These are phyloP conservation scores for Cladosporium sp. DNA, from an alignment of 2,329 filamentous ascomycete genomes.

Conservation along the genomic window DNA sequence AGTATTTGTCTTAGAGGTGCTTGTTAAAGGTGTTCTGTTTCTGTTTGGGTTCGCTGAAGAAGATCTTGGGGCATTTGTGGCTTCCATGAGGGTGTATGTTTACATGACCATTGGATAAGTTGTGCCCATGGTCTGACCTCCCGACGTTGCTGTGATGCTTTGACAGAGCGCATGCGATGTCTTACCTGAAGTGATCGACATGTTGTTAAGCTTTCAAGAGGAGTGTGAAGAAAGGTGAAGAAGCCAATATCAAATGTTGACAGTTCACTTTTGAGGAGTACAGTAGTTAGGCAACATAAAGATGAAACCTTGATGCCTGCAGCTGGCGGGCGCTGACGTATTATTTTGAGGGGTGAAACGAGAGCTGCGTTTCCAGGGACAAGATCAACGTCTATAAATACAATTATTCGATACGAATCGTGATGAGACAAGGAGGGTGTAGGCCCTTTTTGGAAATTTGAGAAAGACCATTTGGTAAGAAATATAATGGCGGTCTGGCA, in stretches of 20 bases:
- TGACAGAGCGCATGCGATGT: neutral
- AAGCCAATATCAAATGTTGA: neutral
- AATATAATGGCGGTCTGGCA: too few relatives aligned
- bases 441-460: too few relatives aligned
- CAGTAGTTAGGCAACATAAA: neutral
- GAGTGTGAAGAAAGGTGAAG: neutral
- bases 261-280: neutral
- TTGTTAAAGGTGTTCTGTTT: neutral
- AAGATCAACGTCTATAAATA: neutral
- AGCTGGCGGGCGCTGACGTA: slow-evolving; percentile 7
- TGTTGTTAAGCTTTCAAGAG: slow-evolving; percentile 10
- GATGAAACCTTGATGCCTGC: slow-evolving; percentile 2
- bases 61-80: neutral
- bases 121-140: neutral
- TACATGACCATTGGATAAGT: neutral
- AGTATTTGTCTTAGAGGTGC: neutral
- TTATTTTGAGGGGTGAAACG: slow-evolving; percentile 7
- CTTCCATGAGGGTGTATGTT: neutral
- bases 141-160: neutral
- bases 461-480: too few relatives aligned
- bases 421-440: too few relatives aligned
- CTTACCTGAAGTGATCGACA: slow-evolving; percentile 29
- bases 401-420: neutral
- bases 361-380: neutral
- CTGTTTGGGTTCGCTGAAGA: neutral